Base-by-base conservation (phyloP, 495 filamentous ascomycete species). In the Annulohypoxylon bovei region DNA sequence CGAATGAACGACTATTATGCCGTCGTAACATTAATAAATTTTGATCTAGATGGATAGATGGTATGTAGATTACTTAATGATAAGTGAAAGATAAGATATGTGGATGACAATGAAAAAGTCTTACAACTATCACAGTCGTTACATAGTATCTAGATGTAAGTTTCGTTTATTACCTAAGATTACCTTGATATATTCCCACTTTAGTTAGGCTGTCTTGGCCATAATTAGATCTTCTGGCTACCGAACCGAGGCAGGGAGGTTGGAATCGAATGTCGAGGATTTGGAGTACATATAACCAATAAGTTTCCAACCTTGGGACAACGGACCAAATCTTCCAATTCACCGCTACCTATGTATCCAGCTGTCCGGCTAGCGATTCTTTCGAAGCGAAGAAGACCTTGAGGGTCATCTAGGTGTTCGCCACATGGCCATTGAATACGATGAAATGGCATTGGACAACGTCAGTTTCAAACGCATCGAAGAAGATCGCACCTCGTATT, bases 401-500 rank as follows among this genome's bases (percentile, higher is more conserved):
- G 23, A 37, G 44, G 44, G 8, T 47, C 27, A 61, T 54, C 14
- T 55, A 44, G 20, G 40, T 62, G 57, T 54, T 68, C 53, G 69
- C 69, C 69, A 72, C 69, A 68, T 72, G 58, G 59, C 33, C 14
- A 11, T 44, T 30, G 59, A 37, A 60, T 22, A 59, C 57, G 40
- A 61, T 33, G 46, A 14, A 9, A 25, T 44, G 44, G 54, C 20
- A 47, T 60, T 49, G 18, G 46, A 59, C 63, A 46, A 40, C 69
- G 54, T 72, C 69, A 68, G 59, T 40, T 49, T 44, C 47, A 14
- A 47, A 42, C 25, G 37, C 49, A 47, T 72, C 40, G 52, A 46
- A 6, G 64, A 61, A 27, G 60, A 65, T 49, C 54, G 37, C 64
- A 72, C 54, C 69, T 72, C 69, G 69, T 72, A 72, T 72, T 72